Conservation (phyloP, 495 filamentous ascomycete genomes). For the Viridothelium virens region DNA sequence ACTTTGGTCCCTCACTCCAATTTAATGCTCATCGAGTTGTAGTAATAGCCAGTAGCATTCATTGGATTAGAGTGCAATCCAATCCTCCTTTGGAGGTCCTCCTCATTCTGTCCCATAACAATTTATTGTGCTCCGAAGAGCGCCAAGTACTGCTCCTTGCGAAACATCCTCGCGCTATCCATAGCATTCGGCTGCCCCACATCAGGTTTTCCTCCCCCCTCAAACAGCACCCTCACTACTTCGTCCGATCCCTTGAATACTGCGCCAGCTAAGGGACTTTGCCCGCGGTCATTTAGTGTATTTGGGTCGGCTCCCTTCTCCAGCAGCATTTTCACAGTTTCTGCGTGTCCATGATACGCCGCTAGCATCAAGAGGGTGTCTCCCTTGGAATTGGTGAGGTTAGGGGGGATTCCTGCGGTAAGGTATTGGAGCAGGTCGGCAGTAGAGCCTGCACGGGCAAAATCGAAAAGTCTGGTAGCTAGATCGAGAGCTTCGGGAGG, state of each 20-base stretch:
- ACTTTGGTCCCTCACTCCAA: no score
- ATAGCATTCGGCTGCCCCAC: constrained; percentile 35
- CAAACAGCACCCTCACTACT: constrained; percentile 32
- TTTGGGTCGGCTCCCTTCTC: constrained; percentile 32
- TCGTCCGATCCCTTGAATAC: constrained; percentile 39
- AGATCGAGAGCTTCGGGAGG: constrained; percentile 38
- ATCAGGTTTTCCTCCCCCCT: constrained; percentile 31
- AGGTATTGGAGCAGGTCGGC: constrained; percentile 29
- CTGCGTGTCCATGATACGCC: constrained; percentile 33
- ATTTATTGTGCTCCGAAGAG: constrained; percentile 29
- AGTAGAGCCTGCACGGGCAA: constrained; percentile 33
- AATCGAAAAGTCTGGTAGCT: constrained; percentile 37
- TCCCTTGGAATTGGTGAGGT: constrained; percentile 38
- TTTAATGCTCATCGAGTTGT: no score
- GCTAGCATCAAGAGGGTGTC: constrained; percentile 41
- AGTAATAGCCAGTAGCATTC: no score
- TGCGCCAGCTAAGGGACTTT: constrained; percentile 37
- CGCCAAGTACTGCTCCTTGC: constrained; percentile 27
- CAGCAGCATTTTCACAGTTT: constrained; percentile 30
- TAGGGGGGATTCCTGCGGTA: constrained; percentile 35
- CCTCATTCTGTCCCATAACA: background rate
- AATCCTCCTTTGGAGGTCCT: background rate
- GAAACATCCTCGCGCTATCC: constrained; percentile 37
- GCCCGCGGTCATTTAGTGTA: constrained; percentile 35
- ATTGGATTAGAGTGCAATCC: no score